Conservation (phyloP, 495 filamentous ascomycete genomes). For the Pyrenula aspistea region DNA sequence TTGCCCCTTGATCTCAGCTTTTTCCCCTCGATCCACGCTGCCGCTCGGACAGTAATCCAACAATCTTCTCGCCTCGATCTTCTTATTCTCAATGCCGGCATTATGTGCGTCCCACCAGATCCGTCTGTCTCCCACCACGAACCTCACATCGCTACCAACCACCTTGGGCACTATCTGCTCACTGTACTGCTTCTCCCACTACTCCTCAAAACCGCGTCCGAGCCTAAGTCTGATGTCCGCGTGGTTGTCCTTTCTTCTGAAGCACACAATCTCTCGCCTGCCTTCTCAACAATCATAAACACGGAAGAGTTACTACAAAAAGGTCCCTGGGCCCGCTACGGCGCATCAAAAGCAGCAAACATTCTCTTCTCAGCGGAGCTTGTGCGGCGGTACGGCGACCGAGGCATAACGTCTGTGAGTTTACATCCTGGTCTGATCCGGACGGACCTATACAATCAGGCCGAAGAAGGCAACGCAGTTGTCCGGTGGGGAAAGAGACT, state of each 20-base stretch:
- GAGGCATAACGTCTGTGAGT: constrained; percentile 37
- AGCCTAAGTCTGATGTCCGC: constrained; percentile 25
- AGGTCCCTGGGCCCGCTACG: constrained; percentile 45
- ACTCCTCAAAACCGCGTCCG: constrained; percentile 35
- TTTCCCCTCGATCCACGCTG: constrained; percentile 33
- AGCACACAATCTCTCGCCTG: constrained; percentile 15
- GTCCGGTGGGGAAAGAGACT: constrained; percentile 13
- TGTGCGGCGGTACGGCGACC: constrained; percentile 39
- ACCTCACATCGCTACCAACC: constrained; percentile 58
- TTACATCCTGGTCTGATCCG: constrained; percentile 57
- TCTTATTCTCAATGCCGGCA: constrained; percentile 50
- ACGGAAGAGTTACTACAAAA: constrained; percentile 35
- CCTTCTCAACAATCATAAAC: constrained; percentile 17
- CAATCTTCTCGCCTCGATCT: constrained; percentile 46
- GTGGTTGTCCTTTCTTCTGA: constrained; percentile 29
- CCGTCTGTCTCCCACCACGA: constrained; percentile 52
- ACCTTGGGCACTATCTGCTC: constrained; percentile 56
- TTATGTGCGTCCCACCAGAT: constrained; percentile 39
- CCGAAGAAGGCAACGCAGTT: constrained; percentile 14
- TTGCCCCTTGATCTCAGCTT: constrained; percentile 34
- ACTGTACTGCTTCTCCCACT: constrained; percentile 47
- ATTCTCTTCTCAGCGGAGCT: constrained; percentile 38
- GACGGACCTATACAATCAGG: constrained; percentile 36
- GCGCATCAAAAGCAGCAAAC: constrained; percentile 46
- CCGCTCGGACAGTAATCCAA: constrained; percentile 31